Percentiles rank a stretch among this genome's conserved stretches.
Evolutionary conservation across 495 filamentous ascomycete species (phyloP).

Genomic region (Cryomyces minteri): DNA sequence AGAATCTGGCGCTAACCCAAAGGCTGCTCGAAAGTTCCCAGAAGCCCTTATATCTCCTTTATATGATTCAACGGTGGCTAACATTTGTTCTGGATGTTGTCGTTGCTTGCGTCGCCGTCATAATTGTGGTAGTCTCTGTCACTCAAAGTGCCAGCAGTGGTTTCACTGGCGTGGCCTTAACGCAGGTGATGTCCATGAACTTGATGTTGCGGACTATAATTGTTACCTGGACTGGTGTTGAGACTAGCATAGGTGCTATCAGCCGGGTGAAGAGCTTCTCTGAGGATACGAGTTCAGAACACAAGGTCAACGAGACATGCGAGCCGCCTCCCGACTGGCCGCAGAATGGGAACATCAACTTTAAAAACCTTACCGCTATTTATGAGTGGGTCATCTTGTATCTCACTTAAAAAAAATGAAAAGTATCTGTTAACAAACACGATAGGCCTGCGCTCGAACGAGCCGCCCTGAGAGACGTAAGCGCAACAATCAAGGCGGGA

Average conservation of each 20-base stretch:
- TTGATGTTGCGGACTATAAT: constrained; percentile 31
- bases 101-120: constrained; percentile 9
- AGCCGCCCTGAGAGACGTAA: background rate
- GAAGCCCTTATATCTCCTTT: constrained; percentile 39
- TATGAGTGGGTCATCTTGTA: constrained; percentile 15
- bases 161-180: constrained; percentile 36
- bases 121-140: constrained; percentile 11
- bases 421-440: no score
- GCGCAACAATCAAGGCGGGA: background rate
- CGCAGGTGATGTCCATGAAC: constrained; percentile 38
- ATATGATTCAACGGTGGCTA: constrained; percentile 27
- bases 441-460: no score
- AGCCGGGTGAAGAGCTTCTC: constrained; percentile 39
- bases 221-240: constrained; percentile 38
- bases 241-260: constrained; percentile 38
- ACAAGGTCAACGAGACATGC: constrained; percentile 22
- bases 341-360: constrained; percentile 28
- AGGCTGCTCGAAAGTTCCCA: constrained; percentile 29
- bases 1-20: constrained; percentile 6
- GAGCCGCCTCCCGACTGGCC: constrained; percentile 29
- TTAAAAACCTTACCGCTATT: constrained; percentile 21
- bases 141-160: constrained; percentile 24
- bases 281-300: constrained; percentile 28
- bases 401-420: no score
- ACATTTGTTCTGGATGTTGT: constrained; percentile 14